Percentiles rank a stretch among this genome's conserved stretches.
Evolutionary conservation across 2,329 filamentous ascomycete genomes (phyloP).

Genomic region (Fusarium compactum): DNA sequence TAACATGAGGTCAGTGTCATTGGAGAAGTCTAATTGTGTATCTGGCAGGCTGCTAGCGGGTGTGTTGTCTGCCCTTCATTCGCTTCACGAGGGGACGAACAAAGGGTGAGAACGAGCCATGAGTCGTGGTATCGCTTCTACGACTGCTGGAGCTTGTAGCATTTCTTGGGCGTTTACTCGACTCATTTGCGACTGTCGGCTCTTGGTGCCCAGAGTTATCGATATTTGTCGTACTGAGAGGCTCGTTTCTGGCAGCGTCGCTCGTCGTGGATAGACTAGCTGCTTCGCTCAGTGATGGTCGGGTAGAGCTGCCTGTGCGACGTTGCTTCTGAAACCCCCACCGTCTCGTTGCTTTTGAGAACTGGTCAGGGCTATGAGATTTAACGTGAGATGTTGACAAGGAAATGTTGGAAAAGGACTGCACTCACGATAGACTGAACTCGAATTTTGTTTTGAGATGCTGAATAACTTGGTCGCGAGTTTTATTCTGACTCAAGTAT

Average conservation of each 20-base stretch:
- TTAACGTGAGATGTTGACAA: background rate
- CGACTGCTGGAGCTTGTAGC: background rate
- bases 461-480: slow-evolving; percentile 1
- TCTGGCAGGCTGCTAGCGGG: background rate
- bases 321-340: slow-evolving; percentile 11
- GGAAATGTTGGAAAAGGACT: rapidly evolving
- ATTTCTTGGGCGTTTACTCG: slow-evolving; percentile 1
- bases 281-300: rapidly evolving
- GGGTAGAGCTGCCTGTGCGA: background rate
- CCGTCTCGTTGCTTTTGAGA: slow-evolving; percentile 9
- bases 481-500: background rate
- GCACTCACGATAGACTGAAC: slow-evolving; percentile 1
- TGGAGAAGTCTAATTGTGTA: rapidly evolving
- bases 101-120: background rate
- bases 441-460: background rate
- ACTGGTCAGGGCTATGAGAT: background rate
- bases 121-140: background rate
- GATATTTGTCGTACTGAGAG: rapidly evolving
- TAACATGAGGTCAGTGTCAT: background rate
- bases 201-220: background rate
- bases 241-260: background rate
- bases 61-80: background rate
- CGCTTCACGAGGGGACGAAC: background rate
- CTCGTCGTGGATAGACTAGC: background rate
- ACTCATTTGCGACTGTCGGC: background rate